A percentile compares a stretch with the other conserved stretches of the same genome.
These are phyloP conservation scores for Kuraishia ogatae DNA, from an alignment of 805 yeast genomes.

Conservation along the genomic window DNA sequence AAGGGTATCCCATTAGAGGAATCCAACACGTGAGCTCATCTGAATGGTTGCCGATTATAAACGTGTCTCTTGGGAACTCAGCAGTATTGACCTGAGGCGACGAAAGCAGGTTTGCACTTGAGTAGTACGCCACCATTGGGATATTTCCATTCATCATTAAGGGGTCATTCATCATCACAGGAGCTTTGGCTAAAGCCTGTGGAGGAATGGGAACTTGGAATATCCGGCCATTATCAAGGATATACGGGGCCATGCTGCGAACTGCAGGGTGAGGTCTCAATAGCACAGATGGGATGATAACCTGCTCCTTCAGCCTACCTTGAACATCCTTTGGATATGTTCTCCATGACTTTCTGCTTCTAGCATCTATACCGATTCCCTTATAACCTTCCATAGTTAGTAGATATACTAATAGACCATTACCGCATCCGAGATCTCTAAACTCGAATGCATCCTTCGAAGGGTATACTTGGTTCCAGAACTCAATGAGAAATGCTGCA, in stretches of 20 bases:
- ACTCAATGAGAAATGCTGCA: constrained; percentile 86
- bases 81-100: constrained; percentile 52
- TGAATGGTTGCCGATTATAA: constrained; percentile 88
- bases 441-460: constrained; percentile 47
- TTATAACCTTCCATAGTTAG: constrained; percentile 68
- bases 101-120: constrained; percentile 41
- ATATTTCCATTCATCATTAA: neutral
- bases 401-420: constrained; percentile 77
- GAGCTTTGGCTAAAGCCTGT: constrained; percentile 11
- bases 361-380: constrained; percentile 85
- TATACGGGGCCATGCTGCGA: constrained; percentile 40
- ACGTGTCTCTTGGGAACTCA: constrained; percentile 62
- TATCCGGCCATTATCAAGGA: constrained; percentile 52
- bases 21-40: constrained; percentile 96
- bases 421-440: constrained; percentile 92
- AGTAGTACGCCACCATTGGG: constrained; percentile 44
- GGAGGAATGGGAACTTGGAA: constrained; percentile 40
- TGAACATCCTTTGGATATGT: constrained; percentile 63
- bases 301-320: constrained; percentile 56
- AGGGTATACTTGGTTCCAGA: constrained; percentile 53
- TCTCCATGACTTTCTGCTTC: constrained; percentile 83
- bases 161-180: neutral
- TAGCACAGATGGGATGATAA: constrained; percentile 70
- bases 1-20: constrained; percentile 80
- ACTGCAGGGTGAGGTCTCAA: constrained; percentile 64